A percentile compares a stretch with the other conserved stretches of the same genome.
Conservation (phyloP, 163 green algal genomes). For the Chlamydomonas reinhardtii region DNA sequence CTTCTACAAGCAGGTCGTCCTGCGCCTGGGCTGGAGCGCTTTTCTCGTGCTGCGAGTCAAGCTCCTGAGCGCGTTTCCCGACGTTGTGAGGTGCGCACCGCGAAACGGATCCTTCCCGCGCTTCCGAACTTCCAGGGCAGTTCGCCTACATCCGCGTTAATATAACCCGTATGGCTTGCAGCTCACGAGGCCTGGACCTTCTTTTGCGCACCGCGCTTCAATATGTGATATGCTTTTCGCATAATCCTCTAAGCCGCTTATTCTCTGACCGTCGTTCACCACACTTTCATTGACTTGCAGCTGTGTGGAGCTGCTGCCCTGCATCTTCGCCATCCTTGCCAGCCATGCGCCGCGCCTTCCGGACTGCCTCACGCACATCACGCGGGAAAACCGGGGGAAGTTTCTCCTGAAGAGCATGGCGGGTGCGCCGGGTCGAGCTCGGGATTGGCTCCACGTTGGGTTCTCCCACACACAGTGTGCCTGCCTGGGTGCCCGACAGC, state of each 20-base stretch:
- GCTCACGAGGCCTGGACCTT: too few species aligned
- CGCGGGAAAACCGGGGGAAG: background rate
- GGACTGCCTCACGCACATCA: constrained; percentile 26
- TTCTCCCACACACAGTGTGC: too few species aligned
- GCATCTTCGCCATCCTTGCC: constrained; percentile 71
- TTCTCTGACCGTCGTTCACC: too few species aligned
- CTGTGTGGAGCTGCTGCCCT: constrained; percentile 79
- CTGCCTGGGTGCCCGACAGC: too few species aligned
- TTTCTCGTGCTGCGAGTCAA: constrained; percentile 76
- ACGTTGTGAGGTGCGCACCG: constrained; percentile 74
- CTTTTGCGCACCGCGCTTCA: background rate
- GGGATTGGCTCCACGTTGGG: too few species aligned
- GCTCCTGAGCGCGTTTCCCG: constrained; percentile 76
- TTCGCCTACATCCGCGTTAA: too few species aligned
- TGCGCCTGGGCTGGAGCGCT: constrained; percentile 71
- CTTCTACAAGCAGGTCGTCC: constrained; percentile 46
- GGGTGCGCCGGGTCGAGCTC: background rate
- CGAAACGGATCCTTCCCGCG: too few species aligned
- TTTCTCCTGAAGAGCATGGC: constrained; percentile 40
- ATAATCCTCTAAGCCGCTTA: background rate
- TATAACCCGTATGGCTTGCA: too few species aligned
- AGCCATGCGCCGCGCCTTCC: constrained; percentile 57
- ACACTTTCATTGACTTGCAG: constrained; percentile 3
- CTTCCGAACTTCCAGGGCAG: too few species aligned
- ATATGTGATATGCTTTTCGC: background rate